Evolutionary conservation across 2,329 filamentous ascomycete genomes (phyloP).

Genomic region (Graphiopsis chlorocephala): DNA sequence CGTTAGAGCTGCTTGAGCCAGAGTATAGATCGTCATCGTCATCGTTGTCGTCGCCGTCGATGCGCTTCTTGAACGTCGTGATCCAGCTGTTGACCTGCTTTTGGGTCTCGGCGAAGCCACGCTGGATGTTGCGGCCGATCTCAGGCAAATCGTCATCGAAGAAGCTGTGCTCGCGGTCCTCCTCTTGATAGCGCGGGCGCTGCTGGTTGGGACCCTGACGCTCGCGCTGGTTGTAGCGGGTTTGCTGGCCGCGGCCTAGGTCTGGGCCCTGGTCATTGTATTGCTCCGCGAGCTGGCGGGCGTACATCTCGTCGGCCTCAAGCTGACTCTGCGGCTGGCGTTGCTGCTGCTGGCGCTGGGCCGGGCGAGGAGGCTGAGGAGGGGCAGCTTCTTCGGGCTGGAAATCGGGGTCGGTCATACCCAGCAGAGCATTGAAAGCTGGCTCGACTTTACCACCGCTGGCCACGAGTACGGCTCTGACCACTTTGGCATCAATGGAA

Average conservation of each 20-base stretch:
- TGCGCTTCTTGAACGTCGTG: slow-evolving; percentile 82
- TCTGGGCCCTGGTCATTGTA: slow-evolving; percentile 53
- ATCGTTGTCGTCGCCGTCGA: slow-evolving; percentile 79
- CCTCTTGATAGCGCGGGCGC: slow-evolving; percentile 49
- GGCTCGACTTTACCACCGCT: slow-evolving; percentile 86
- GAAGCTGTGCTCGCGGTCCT: slow-evolving; percentile 78
- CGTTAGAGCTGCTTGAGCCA: slow-evolving; percentile 25
- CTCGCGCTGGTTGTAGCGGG: slow-evolving; percentile 35
- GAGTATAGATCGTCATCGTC: slow-evolving; percentile 55
- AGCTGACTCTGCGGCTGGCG: slow-evolving; percentile 68
- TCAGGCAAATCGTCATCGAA: slow-evolving; percentile 93
- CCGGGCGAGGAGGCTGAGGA: slow-evolving; percentile 75
- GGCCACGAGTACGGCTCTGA: slow-evolving; percentile 83
- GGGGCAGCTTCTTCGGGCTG: slow-evolving; percentile 57
- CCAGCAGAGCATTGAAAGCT: slow-evolving; percentile 90
- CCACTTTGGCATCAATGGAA: slow-evolving; percentile 70
- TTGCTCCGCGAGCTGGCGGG: slow-evolving; percentile 87
- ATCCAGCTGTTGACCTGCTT: slow-evolving; percentile 92
- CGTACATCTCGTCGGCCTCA: slow-evolving; percentile 87
- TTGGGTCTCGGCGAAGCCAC: slow-evolving; percentile 94
- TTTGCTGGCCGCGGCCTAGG: slow-evolving; percentile 30
- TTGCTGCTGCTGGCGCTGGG: slow-evolving; percentile 43
- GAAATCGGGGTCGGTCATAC: slow-evolving; percentile 56
- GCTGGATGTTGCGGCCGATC: slow-evolving; percentile 87
- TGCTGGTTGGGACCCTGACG: slow-evolving; percentile 39